Evolutionary conservation across 495 filamentous ascomycete species (phyloP).

Genomic region (Pseudoneurospora amorphoporcata): DNA sequence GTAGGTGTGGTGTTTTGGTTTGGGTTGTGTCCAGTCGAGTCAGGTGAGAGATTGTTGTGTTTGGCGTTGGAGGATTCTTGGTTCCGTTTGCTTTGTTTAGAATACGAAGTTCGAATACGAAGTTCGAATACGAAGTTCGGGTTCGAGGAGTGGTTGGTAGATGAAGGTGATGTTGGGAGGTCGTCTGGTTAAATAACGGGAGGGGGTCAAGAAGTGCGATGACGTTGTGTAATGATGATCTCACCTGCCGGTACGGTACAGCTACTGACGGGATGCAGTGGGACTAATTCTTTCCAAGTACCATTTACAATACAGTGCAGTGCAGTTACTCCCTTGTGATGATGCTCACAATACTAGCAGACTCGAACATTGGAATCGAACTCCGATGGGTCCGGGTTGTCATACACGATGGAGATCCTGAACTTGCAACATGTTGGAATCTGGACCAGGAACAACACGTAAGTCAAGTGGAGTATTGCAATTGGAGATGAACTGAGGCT

Average conservation of each 20-base stretch:
- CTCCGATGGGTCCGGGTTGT: not conserved
- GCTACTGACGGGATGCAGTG: not conserved
- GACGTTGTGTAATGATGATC: not conserved
- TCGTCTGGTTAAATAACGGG: not conserved
- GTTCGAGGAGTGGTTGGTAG: not conserved
- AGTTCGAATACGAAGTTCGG: not conserved
- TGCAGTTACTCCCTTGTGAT: not conserved
- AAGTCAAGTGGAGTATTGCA: not conserved
- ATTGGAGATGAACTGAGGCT: not conserved
- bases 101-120: not conserved
- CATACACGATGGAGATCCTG: not conserved
- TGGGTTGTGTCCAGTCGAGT: not conserved
- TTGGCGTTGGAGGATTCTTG: not conserved
- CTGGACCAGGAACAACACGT: not conserved
- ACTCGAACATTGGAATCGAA: not conserved
- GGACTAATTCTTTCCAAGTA: not conserved
- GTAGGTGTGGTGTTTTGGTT: not conserved
- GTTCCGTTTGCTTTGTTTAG: not conserved
- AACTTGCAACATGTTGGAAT: not conserved
- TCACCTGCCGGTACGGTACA: not conserved
- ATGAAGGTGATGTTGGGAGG: not conserved
- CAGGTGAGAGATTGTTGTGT: not conserved
- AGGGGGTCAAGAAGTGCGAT: not conserved
- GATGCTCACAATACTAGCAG: not conserved
- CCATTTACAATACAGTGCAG: not conserved